Evolutionary conservation across 1,284 basidiomycete species (phyloP).

Genomic region (Cryptococcus jaspeensis): DNA sequence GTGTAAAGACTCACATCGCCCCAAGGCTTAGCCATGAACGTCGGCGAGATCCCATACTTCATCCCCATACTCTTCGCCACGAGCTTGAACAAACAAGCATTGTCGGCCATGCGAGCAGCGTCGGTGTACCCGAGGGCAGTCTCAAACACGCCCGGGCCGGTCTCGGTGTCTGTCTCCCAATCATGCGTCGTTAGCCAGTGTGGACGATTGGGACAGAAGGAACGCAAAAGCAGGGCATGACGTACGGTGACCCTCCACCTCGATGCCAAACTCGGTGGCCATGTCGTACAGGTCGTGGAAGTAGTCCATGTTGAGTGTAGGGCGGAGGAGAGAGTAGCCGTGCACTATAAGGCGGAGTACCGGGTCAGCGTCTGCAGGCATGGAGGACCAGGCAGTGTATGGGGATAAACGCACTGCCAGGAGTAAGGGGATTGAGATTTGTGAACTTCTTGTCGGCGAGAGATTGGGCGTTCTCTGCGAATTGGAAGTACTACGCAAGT

Average conservation of each 20-base stretch:
- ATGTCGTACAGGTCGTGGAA: slow-evolving; percentile 86
- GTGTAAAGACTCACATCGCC: slow-evolving; percentile 63
- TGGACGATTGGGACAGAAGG: slow-evolving; percentile 1
- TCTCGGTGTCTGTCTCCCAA: slow-evolving; percentile 88
- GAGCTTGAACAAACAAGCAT: slow-evolving; percentile 89
- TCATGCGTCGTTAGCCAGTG: neutral
- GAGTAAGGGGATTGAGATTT: slow-evolving; percentile 73
- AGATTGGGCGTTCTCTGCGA: slow-evolving; percentile 78
- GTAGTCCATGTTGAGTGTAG: slow-evolving; percentile 83
- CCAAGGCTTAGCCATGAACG: slow-evolving; percentile 99
- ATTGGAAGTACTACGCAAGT: slow-evolving; percentile 79
- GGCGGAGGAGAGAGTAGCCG: slow-evolving; percentile 84
- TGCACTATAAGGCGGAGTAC: slow-evolving; percentile 64
- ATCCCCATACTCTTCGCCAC: slow-evolving; percentile 89
- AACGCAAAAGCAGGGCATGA: slow-evolving; percentile 16
- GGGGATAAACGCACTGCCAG: slow-evolving; percentile 69
- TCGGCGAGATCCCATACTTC: slow-evolving; percentile 81
- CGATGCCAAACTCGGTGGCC: slow-evolving; percentile 69
- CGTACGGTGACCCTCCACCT: slow-evolving; percentile 89
- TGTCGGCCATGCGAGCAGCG: slow-evolving; percentile 85
- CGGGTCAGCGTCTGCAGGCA: slow-evolving; percentile 1
- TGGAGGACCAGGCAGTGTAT: neutral
- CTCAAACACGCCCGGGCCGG: slow-evolving; percentile 86
- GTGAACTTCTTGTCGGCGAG: slow-evolving; percentile 75
- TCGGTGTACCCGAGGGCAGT: slow-evolving; percentile 89